Base-by-base conservation (phyloP, 1,284 basidiomycete species). In the Apiotrichum montevideense region DNA sequence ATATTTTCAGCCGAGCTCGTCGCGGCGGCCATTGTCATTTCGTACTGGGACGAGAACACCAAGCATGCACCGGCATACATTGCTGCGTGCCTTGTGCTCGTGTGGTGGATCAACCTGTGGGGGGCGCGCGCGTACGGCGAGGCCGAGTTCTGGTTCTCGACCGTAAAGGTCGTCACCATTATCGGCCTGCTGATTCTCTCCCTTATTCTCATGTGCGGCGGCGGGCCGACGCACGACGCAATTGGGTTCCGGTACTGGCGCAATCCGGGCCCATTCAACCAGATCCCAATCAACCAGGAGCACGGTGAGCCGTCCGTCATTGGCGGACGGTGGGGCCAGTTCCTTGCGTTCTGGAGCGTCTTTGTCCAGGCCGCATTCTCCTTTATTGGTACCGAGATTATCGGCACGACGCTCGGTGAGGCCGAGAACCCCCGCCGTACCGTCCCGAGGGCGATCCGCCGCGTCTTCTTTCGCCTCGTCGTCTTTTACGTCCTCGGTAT, bases 361-460 rank as follows among this genome's bases (percentile, higher is more conserved):
- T 72, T 89, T 50, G 83, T 88, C 29, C 87, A 88, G 69, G 87
- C 89, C 10, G 86, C 85, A 2, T 93, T 90, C 80, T 88, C 87
- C 2, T 88, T 86, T 80, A 84, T 88, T 68, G 88, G 87, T 57
- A 86, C 90, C 77, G 47, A 93, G 67, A 80, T 91, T 58, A 85
- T 91, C 51, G 86, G 86, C 6, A 83, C 88, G n/a, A 75, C 76
- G 7, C 79, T 86, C 59, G 72, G 83, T 69, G 67, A 68, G 63
- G 66, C 65, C 59, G 63, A 86, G 72, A 88, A 83, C 69, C 88
- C 89, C 1, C 82, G 87, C 51, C 82, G 84, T 44, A 88, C 88
- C 64, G 87, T 94, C 51, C 81, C 85, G 46, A 87, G 84, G 68
- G 90, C 90, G 7, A 86, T 91, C 60, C 82, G 83, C 52, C 80